A percentile compares a stretch with the other conserved stretches of the same genome.
Evolutionary conservation across 2,329 filamentous ascomycete species (phyloP).

Genomic region (Fusarium sp.): DNA sequence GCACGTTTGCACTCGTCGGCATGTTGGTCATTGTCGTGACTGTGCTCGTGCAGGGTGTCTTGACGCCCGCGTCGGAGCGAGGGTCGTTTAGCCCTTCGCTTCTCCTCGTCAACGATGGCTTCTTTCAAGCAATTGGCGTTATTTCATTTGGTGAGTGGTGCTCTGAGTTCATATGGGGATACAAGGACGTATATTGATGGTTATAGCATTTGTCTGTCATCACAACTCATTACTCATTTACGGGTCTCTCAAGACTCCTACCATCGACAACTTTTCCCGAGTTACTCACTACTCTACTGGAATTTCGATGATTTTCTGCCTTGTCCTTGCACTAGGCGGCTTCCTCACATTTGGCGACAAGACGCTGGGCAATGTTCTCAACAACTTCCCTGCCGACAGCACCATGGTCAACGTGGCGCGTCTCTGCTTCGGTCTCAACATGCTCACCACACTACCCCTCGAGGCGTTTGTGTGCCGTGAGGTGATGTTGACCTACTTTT

Average conservation of each 20-base stretch:
- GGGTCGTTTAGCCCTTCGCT: slow-evolving; percentile 78
- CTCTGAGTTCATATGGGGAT: neutral
- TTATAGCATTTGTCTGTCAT: slow-evolving; percentile 75
- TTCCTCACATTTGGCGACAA: slow-evolving; percentile 94
- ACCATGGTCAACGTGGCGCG: slow-evolving; percentile 94
- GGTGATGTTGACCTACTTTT: slow-evolving; percentile 91
- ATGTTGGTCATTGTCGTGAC: slow-evolving; percentile 93
- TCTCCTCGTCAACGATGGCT: slow-evolving; percentile 84
- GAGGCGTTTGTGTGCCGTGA: slow-evolving; percentile 98
- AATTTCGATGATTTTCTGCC: slow-evolving; percentile 91
- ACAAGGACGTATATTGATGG: neutral
- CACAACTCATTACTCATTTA: slow-evolving; percentile 99
- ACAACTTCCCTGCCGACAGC: slow-evolving; percentile 95
- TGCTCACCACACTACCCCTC: slow-evolving; percentile 95
- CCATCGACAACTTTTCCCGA: slow-evolving; percentile 91
- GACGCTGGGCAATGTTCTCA: slow-evolving; percentile 95
- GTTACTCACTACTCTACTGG: slow-evolving; percentile 95
- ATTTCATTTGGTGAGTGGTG: slow-evolving; percentile 88
- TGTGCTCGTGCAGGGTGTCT: slow-evolving; percentile 84
- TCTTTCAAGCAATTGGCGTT: slow-evolving; percentile 96
- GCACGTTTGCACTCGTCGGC: slow-evolving; percentile 89
- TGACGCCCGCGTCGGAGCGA: slow-evolving; percentile 77
- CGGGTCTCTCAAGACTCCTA: slow-evolving; percentile 92
- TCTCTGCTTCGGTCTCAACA: slow-evolving; percentile 96
- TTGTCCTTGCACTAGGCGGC: slow-evolving; percentile 87